Percentiles rank a stretch among this genome's conserved stretches.
These are phyloP conservation scores for Asparagopsis taxiformis DNA, from an alignment of 31 red algal genomes.

Conservation along the genomic window DNA sequence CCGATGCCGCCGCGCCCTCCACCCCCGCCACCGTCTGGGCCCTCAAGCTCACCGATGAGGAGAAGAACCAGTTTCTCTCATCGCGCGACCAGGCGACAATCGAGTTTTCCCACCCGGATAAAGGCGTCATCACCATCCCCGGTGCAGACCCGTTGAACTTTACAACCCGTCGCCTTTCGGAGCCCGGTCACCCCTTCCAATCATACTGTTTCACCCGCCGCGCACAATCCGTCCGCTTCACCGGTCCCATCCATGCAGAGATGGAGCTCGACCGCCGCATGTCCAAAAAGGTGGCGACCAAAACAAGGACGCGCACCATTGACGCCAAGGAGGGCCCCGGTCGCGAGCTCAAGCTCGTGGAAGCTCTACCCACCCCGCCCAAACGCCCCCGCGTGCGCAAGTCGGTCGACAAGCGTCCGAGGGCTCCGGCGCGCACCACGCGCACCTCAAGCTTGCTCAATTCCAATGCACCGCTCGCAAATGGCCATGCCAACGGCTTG, in stretches of 20 bases:
- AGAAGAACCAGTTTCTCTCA: too few species aligned
- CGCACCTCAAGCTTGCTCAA: too few species aligned
- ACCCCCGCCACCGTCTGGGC: not conserved
- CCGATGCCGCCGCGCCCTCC: not conserved
- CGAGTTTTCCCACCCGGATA: not conserved
- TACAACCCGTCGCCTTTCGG: not conserved
- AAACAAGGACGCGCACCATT: not conserved
- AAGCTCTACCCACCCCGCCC: too few species aligned
- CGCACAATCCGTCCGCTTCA: not conserved
- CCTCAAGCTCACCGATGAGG: too few species aligned
- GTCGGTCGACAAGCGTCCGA: too few species aligned
- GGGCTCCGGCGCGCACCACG: too few species aligned
- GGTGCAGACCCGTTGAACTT: conserved; percentile 13
- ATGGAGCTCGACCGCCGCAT: not conserved
- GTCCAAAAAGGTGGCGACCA: not conserved
- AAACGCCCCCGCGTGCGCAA: too few species aligned
- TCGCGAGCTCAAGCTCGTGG: too few species aligned
- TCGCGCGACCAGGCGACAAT: conserved; percentile 12
- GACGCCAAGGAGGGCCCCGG: too few species aligned
- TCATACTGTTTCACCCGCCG: not conserved
- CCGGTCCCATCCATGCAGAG: conserved; percentile 9
- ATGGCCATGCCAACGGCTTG: too few species aligned
- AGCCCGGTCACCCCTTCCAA: not conserved
- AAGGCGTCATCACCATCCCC: not conserved
- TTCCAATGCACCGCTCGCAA: too few species aligned